Evolutionary conservation across 2,329 filamentous ascomycete genomes (phyloP), one percentile per base, ranked within the genome.

Genomic region (Microdochium trichocladiopsis): DNA sequence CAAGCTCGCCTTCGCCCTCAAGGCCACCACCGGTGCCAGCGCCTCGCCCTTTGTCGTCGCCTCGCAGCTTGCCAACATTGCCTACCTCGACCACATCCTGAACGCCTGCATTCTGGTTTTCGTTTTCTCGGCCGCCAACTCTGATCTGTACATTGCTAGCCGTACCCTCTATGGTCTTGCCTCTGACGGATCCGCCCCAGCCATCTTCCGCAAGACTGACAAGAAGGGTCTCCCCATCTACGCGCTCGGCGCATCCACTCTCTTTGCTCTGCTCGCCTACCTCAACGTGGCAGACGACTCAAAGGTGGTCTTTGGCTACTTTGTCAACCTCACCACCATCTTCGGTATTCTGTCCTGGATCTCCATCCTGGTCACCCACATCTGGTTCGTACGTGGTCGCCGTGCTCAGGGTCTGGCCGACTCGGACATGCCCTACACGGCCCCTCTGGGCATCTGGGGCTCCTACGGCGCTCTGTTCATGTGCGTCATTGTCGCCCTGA

Each of bases 1-100:
- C 0, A 67, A 80, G 0, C 82, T 90, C 4, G 68, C 72, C 22
- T 84, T 85, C 57, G 82, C 83, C 59, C 80, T 73, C 66, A 71
- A 68, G 36, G 56, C 69, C 18, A 72, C 71, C 52, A 74, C 76
- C 48, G 74, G 67, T 50, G 83, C 84, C 48, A 78, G 78, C 14
- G 84, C 85, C 2, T 87, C 83, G 3, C 88, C 88, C 4, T 92
- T 91, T 62, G 88, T 91, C 51, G 84, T 88, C 11, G 88, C 87
- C 31, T 86, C 90, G 66, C 68, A 72, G 56, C 59, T 86, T 18
- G 84, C 86, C 1, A 74, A 80, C 16, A 86, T 91, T 64, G 69
- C 76, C 2, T 67, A 71, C 21, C 74, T 91, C 10, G 81, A 85
- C 2, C 77, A 83, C 59, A 81, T 90, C 62, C 70, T 91, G 63